Evolutionary conservation across 2,329 filamentous ascomycete genomes (phyloP), one percentile per base, ranked within the genome.

Genomic region (Aulographum hederae): DNA sequence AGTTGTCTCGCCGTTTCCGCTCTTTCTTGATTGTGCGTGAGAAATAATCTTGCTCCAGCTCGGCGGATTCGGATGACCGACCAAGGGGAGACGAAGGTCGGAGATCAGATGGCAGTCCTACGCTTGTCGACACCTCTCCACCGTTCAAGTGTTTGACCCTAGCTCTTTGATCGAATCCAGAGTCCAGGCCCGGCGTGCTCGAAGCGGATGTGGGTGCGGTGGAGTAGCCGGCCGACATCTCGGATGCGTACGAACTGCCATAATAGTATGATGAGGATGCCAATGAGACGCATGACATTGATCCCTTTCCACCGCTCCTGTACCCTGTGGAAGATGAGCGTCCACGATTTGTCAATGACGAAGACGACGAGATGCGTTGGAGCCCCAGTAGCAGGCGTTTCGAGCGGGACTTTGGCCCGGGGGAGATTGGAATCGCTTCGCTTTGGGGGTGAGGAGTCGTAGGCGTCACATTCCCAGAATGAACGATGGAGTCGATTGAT

Each of bases 311-410:
- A 38, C 61, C 56, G 33, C 56, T 74, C 6, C 75, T 70, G 44
- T 76, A 78, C 45, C 69, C 74, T 35, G 69, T 65, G 5, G 80
- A 75, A 34, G 73, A 65, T 17, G 70, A 59, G 36, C 77, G 69
- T 34, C 71, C 66, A 33, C 73, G 52, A 35, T 68, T 67, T 26
- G 67, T 61, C 31, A 92, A 57, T 12, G 78, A 79, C 1, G 78
- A 74, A 5, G 76, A 81, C 0, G 82, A 92, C 8, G 79, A 75
- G 46, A 91, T 86, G 35, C 80, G 74, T 38, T 86, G 76, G 30
- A 92, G 64, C 19, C 74, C 71, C 39, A 73, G 72, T 13, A 91
- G 59, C 20, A 92, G 54, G 36, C 74, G n/a, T n/a, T n/a, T 70
- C 43, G 74, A 70, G 29, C 78, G 69, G 32, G 71, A 67, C 49